A percentile compares a stretch with the other conserved stretches of the same genome.
phyloP scores from a whole-genome alignment of 176 grass and related monocot genomes.

The Luzula sylvatica region DNA sequence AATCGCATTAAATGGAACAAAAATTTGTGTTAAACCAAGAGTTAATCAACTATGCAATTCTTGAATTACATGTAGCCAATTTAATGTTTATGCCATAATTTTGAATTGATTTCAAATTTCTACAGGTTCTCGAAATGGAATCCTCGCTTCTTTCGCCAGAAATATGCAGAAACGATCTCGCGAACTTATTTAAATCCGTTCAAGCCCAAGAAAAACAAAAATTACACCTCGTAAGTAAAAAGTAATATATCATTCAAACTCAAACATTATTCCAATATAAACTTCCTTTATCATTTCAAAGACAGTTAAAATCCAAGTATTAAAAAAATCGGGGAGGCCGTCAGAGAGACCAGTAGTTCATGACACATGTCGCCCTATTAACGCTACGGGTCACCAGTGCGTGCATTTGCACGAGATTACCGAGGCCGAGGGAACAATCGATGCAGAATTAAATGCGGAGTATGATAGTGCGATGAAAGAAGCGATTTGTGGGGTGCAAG shows the following conservation, averaged over 20 bases:
- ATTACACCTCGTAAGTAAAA: constrained; percentile 58
- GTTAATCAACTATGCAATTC: too few species aligned
- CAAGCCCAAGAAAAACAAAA: constrained; percentile 84
- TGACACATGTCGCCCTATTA: constrained; percentile 39
- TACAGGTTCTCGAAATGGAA: constrained; percentile 80
- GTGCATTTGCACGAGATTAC: constrained; percentile 71
- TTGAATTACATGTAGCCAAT: neutral
- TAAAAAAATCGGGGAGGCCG: constrained; percentile 73
- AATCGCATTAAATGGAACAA: too few species aligned
- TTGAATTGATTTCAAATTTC: neutral
- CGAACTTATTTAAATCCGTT: constrained; percentile 64
- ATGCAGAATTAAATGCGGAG: constrained; percentile 67
- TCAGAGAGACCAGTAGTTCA: constrained; percentile 66
- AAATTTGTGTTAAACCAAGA: too few species aligned
- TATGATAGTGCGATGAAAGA: constrained; percentile 63
- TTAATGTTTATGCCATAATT: neutral
- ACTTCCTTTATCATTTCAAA: neutral
- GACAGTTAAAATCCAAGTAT: constrained; percentile 72
- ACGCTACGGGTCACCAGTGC: constrained; percentile 44
- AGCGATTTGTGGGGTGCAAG: constrained; percentile 67
- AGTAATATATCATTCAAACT: too few species aligned
- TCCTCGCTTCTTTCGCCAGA: constrained; percentile 51
- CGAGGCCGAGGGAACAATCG: constrained; percentile 51
- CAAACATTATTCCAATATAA: too few species aligned
- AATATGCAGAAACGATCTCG: constrained; percentile 63